Conservation (phyloP, 306 rosid species). For the Cotoneaster glaucophyllus region DNA sequence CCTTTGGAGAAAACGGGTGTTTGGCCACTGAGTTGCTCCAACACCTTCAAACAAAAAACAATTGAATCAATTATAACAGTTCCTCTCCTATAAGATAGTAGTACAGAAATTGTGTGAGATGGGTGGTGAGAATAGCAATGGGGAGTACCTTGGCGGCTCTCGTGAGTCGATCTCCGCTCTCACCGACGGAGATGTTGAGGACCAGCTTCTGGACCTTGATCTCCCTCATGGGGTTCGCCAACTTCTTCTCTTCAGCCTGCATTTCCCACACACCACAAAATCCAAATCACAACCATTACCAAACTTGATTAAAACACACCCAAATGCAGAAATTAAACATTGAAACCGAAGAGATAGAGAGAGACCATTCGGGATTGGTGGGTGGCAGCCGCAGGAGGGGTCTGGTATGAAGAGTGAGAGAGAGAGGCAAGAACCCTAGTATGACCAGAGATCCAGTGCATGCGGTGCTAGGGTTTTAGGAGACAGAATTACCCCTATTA, state of each 20-base stretch:
- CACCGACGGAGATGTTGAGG: conserved; percentile 79
- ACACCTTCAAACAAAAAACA: conserved; percentile 33
- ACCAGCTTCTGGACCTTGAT: conserved; percentile 76
- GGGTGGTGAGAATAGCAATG: neutral
- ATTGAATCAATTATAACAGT: neutral
- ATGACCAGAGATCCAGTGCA: neutral
- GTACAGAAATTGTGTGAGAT: neutral
- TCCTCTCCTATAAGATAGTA: neutral
- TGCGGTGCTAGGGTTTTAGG: conserved; percentile 16
- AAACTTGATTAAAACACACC: neutral
- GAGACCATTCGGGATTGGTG: conserved; percentile 12
- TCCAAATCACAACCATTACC: neutral
- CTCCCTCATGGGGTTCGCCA: conserved; percentile 74
- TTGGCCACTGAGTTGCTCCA: conserved; percentile 81
- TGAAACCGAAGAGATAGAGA: neutral
- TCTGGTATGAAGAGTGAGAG: neutral
- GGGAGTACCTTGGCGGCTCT: conserved; percentile 65
- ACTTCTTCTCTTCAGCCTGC: conserved; percentile 73
- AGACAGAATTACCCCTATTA: neutral
- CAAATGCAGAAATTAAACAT: neutral
- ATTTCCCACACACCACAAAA: neutral
- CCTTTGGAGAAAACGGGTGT: conserved; percentile 62
- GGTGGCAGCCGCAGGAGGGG: conserved; percentile 7
- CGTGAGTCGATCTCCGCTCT: conserved; percentile 78
- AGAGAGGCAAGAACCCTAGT: neutral